Evolutionary conservation across 345 rosid genomes (phyloP), one percentile per base, ranked within the genome.

Genomic region (Diplotaxis tenuifolia): DNA sequence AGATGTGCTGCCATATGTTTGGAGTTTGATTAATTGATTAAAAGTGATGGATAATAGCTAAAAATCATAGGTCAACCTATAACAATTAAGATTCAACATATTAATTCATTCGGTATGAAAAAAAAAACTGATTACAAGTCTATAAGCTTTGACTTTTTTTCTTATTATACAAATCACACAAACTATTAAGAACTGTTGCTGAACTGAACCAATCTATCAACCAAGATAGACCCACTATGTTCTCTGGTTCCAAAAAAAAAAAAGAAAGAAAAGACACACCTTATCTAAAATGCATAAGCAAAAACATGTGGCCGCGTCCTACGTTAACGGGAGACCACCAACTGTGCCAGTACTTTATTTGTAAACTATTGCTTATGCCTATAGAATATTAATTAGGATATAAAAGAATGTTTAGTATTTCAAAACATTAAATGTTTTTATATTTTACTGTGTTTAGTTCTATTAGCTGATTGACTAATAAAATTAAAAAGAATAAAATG

Each of bases 241-340:
- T n/a, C n/a, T n/a, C n/a, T n/a, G n/a, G n/a, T n/a, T n/a, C n/a
- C n/a, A n/a, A n/a, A n/a, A n/a, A n/a, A n/a, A n/a, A n/a, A n/a
- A n/a, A n/a, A n/a, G n/a, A n/a, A n/a, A n/a, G n/a, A n/a, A n/a
- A n/a, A n/a, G n/a, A n/a, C n/a, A 23, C 19, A 25, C 62, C 62
- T 25, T 56, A 70, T 70, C 4, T 8, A 29, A 45, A 57, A 58
- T 7, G 2, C 64, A 15, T 6, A n/a, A 3, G 27, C 1, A 70
- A 0, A 16, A 7, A 71, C 75, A 27, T 12, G 42, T 72, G 15
- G 75, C 75, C 69, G 69, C 75, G 54, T 72, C 69, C 28, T 59
- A 45, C 42, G 47, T 32, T 45, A 27, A 59, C 20, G 42, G 14
- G 11, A 42, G 45, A 45, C 58, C 62, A 62, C 27, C 53, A 22